Percentiles rank a stretch among this genome's conserved stretches.
These are phyloP conservation scores for Cyphellophora europaea DNA, from an alignment of 2,329 filamentous ascomycete genomes.

Conservation along the genomic window DNA sequence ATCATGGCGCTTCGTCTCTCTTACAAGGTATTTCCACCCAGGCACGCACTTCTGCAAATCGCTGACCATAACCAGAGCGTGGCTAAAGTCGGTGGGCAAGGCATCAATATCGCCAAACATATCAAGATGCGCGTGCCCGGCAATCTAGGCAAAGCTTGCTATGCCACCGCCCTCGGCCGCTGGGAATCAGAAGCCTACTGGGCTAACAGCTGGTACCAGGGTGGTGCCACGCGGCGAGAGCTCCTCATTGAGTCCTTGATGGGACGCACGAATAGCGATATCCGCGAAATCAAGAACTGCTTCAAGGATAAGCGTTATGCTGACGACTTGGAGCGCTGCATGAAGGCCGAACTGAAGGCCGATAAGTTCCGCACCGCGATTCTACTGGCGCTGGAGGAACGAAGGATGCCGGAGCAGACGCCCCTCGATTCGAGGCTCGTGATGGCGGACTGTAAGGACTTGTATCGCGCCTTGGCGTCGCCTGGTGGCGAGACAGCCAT, in stretches of 20 bases:
- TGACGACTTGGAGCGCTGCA: slow-evolving; percentile 71
- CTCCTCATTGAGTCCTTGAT: slow-evolving; percentile 88
- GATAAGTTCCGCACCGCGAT: slow-evolving; percentile 94
- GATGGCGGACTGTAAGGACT: slow-evolving; percentile 60
- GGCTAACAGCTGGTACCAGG: slow-evolving; percentile 97
- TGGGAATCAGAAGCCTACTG: slow-evolving; percentile 96
- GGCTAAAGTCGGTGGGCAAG: slow-evolving; percentile 54
- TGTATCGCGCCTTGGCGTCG: slow-evolving; percentile 62
- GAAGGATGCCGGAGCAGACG: slow-evolving; percentile 73
- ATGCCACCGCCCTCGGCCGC: slow-evolving; percentile 75
- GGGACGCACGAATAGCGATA: slow-evolving; percentile 81
- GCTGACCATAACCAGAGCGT: slow-evolving; percentile 37
- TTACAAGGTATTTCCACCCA: slow-evolving; percentile 59
- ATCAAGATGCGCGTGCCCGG: slow-evolving; percentile 35
- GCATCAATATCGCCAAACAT: slow-evolving; percentile 43
- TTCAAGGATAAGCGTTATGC: slow-evolving; percentile 90
- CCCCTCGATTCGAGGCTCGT: slow-evolving; percentile 53
- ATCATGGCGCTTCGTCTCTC: slow-evolving; percentile 76
- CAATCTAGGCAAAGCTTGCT: slow-evolving; percentile 81
- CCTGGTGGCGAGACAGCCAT: slow-evolving; percentile 82
- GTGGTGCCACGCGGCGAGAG: slow-evolving; percentile 72
- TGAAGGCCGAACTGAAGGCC: slow-evolving; percentile 85
- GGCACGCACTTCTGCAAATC: neutral
- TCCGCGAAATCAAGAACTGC: slow-evolving; percentile 72
- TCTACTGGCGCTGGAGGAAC: slow-evolving; percentile 70